Percentiles rank a stretch among this genome's conserved stretches.
phyloP scores from a whole-genome alignment of 2,329 filamentous ascomycete genomes.

The Fusarium bulbicola region DNA sequence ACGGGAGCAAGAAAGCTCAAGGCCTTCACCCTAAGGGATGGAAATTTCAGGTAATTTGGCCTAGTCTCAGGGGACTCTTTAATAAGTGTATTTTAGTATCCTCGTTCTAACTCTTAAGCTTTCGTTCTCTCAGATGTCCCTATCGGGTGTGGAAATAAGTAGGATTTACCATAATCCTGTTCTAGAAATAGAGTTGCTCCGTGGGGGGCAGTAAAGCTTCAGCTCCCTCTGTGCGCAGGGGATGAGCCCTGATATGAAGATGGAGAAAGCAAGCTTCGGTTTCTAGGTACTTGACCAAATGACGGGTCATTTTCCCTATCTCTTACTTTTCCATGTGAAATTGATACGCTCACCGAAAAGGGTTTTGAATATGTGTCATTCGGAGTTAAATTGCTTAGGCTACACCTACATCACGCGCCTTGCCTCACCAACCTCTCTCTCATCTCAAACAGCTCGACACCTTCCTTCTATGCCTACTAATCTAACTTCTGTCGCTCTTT shows the following conservation, averaged over 20 bases:
- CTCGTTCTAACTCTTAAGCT: no score
- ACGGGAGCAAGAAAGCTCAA: fast-evolving
- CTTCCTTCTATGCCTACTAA: fast-evolving
- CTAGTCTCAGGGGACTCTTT: neutral
- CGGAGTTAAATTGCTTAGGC: fast-evolving
- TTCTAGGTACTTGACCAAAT: fast-evolving
- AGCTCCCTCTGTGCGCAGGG: neutral
- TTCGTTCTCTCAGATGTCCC: no score
- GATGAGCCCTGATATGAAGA: neutral
- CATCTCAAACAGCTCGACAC: fast-evolving
- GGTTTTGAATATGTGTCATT: fast-evolving
- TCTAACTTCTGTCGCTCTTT: neutral
- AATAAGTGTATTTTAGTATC: neutral
- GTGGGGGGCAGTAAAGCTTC: fast-evolving
- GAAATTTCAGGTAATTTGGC: neutral
- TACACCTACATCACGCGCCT: neutral
- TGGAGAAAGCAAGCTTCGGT: fast-evolving
- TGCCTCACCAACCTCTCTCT: neutral
- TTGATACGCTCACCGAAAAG: fast-evolving
- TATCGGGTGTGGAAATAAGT: no score
- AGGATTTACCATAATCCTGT: fast-evolving
- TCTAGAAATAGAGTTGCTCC: fast-evolving
- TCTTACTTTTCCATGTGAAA: fast-evolving
- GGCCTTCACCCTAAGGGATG: neutral
- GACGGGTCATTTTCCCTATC: fast-evolving